Conservation (phyloP, 768 basidiomycete species). For the Boletus rubescentipes region DNA sequence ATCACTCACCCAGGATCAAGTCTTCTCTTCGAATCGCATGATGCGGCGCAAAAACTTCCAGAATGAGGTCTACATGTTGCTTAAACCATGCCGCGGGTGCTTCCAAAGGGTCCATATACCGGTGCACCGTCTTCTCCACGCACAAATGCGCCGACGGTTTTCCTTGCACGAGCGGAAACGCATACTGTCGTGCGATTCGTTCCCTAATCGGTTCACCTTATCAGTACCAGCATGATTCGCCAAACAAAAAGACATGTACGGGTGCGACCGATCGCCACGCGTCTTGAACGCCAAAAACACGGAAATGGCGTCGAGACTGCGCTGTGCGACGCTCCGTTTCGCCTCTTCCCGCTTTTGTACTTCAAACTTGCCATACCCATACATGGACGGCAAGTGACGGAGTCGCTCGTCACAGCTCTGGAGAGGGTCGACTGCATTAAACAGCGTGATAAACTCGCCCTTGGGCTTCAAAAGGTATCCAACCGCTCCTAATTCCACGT, state of each 20-base stretch:
- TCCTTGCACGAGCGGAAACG: conserved; percentile 60
- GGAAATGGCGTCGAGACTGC: conserved; percentile 53
- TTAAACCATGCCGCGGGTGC: conserved; percentile 75
- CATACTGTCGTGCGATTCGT: conserved; percentile 50
- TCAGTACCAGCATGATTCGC: background rate
- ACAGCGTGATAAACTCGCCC: conserved; percentile 70
- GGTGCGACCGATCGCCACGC: conserved; percentile 33
- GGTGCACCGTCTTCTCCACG: conserved; percentile 68
- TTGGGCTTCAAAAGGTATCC: conserved; percentile 68
- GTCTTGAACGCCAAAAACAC: conserved; percentile 48
- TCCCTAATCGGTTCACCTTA: conserved; percentile 31
- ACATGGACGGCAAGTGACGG: conserved; percentile 53
- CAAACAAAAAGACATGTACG: conserved; percentile 35
- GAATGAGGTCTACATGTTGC: conserved; percentile 61
- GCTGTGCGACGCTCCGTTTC: conserved; percentile 57
- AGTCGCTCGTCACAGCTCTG: conserved; percentile 44
- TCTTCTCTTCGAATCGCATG: conserved; percentile 59
- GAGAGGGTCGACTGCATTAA: conserved; percentile 62
- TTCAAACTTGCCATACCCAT: conserved; percentile 61
- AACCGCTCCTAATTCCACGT: conserved; percentile 65
- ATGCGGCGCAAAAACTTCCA: conserved; percentile 48
- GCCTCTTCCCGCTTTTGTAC: conserved; percentile 45
- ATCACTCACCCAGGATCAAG: conserved; percentile 43
- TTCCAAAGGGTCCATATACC: conserved; percentile 60
- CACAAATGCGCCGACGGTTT: conserved; percentile 67